phyloP scores from a whole-genome alignment of 768 basidiomycete species.

The Pleurotus eryngii region DNA sequence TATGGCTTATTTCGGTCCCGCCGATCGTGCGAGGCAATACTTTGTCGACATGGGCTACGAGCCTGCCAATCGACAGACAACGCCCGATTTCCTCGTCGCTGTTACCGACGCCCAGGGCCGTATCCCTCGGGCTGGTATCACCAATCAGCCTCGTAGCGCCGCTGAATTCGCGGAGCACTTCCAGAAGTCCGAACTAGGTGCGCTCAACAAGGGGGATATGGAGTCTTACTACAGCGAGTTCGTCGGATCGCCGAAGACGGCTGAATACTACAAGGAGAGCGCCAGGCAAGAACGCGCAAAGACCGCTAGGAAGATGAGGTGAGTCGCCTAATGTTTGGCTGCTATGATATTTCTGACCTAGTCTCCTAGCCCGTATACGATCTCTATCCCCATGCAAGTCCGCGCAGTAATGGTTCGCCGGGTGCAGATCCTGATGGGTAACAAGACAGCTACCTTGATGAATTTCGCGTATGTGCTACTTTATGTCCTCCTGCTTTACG shows the following conservation, averaged over 20 bases:
- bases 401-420: constrained; percentile 35
- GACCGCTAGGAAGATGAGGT: constrained; percentile 33
- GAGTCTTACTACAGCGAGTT: constrained; percentile 41
- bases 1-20: constrained; percentile 76
- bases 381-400: constrained; percentile 34
- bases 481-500: not conserved
- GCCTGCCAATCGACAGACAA: constrained; percentile 59
- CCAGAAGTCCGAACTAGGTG: constrained; percentile 25
- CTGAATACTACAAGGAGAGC: constrained; percentile 39
- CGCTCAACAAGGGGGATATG: constrained; percentile 43
- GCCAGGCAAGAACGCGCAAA: constrained; percentile 50
- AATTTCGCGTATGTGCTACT: constrained; percentile 23
- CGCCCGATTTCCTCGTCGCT: constrained; percentile 60
- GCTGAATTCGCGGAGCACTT: constrained; percentile 42
- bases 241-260: constrained; percentile 40
- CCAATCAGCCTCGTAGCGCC: constrained; percentile 38
- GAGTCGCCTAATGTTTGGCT: not conserved
- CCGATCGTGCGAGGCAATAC: constrained; percentile 62
- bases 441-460: constrained; percentile 24
- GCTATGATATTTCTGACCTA: not conserved
- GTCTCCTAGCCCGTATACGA: constrained; percentile 30
- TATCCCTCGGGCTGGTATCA: constrained; percentile 31
- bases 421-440: constrained; percentile 35
- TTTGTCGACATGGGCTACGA: constrained; percentile 69
- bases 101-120: constrained; percentile 61